Evolutionary conservation across 345 rosid genomes (phyloP), one percentile per base, ranked within the genome.

Genomic region (Bretschneidera sinensis): DNA sequence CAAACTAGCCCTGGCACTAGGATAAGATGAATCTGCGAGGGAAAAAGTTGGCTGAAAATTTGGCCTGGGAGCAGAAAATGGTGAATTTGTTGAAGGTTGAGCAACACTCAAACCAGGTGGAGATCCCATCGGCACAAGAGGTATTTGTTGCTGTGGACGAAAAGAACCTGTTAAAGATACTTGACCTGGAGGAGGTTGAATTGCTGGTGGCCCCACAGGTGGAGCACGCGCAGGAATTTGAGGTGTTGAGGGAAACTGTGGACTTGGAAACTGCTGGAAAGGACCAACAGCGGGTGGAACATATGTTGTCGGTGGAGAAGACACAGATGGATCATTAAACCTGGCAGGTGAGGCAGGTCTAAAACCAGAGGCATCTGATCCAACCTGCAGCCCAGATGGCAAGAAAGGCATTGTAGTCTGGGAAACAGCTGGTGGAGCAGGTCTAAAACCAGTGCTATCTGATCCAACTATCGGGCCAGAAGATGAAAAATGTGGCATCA

Each of bases 51-150:
- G 85, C 76, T 80, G 91, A 70, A 80, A 76, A 66, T 64, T 78
- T 21, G 87, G 82, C 63, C 83, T 61, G 39, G 75, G 51, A 57
- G 73, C 63, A 60, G 68, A 25, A 35, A 64, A 25, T 13, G 65
- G 69, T 22, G 72, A 71, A 70, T 75, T 83, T 19, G 78, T 20
- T 45, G 77, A 49, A 39, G 83, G 19, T 35, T 72, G 85, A 50
- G 77, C 72, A 62, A 64, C 50, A 69, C 43, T 78, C 49, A 60
- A 52, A 57, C 74, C 65, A 17, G 84, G 78, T 0, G 81, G 85
- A 72, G 77, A 83, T 66, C 96, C 92, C 85, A 83, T 85, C 6
- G 86, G 78, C 45, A 73, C 78, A 54, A 75, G 60, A 17, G 81
- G 73, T 62, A 67, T 57, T 19, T 75, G 83, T 63, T 87, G 72